Evolutionary conservation across 805 yeast species (phyloP).

Genomic region (Metschnikowia kofuensis): DNA sequence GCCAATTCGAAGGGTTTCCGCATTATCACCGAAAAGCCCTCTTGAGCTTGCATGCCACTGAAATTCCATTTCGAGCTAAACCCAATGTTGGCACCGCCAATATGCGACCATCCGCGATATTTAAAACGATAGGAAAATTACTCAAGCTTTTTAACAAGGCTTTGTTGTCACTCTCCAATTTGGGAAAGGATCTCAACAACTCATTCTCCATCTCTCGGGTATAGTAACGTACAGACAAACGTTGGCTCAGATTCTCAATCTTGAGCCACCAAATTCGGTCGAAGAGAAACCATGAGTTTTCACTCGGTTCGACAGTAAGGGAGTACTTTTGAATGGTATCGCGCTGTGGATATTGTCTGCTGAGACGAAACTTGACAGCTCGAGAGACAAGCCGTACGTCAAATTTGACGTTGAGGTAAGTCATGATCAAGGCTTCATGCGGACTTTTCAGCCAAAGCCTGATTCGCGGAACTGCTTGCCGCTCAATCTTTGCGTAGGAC

Average conservation of each 20-base stretch:
- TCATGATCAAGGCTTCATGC: background rate
- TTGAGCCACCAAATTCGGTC: conserved; percentile 18
- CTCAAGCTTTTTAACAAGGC: background rate
- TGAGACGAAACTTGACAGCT: conserved; percentile 1
- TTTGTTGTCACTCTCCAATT: background rate
- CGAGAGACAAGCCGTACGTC: background rate
- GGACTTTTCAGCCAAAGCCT: conserved; percentile 3
- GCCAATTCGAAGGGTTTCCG: too few species aligned
- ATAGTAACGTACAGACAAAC: conserved; percentile 1
- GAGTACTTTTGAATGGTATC: background rate
- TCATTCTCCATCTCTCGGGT: background rate
- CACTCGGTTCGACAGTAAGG: background rate
- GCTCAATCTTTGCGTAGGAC: conserved; percentile 37
- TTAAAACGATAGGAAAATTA: background rate
- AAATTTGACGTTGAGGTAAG: conserved; percentile 13
- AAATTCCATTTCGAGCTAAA: background rate
- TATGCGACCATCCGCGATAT: background rate
- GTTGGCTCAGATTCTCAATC: background rate
- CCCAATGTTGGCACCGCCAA: conserved; percentile 6
- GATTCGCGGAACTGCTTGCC: conserved; percentile 30
- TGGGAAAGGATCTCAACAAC: background rate
- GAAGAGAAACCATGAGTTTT: conserved; percentile 10
- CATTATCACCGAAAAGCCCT: background rate
- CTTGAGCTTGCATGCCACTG: conserved; percentile 2
- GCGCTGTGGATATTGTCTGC: conserved; percentile 9